Evolutionary conservation across 2,329 filamentous ascomycete species (phyloP).

Genomic region (Pseudogymnoascus sp.): DNA sequence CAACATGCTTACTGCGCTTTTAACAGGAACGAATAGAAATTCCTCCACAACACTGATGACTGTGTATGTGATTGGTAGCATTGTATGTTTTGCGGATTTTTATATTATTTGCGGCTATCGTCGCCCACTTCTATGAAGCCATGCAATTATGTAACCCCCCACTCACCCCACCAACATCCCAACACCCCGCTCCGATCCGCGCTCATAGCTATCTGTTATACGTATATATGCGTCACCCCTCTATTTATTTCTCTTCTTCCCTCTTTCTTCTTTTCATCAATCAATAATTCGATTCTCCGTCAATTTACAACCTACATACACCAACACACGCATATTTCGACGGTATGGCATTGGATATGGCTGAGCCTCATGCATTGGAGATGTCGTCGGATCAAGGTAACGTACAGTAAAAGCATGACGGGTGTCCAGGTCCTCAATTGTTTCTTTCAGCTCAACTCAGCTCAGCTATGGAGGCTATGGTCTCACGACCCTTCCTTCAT

Average conservation of each 20-base stretch:
- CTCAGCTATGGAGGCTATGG: slow-evolving; percentile 4
- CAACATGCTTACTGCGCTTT: background rate
- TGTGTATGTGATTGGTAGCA: background rate
- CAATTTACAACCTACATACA: background rate
- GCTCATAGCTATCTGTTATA: background rate
- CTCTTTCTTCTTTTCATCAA: background rate
- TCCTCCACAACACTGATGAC: background rate
- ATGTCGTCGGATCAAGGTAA: slow-evolving; percentile 39
- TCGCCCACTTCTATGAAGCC: slow-evolving; percentile 5
- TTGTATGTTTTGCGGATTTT: background rate
- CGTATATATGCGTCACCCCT: slow-evolving; percentile 4
- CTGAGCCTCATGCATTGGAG: slow-evolving; percentile 29
- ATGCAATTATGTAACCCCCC: slow-evolving; percentile 10
- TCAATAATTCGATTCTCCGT: background rate
- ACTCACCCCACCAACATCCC: slow-evolving; percentile 2
- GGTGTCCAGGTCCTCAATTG: slow-evolving; percentile 27
- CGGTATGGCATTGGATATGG: slow-evolving; percentile 13
- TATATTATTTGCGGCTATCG: slow-evolving; percentile 1
- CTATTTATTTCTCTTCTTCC: background rate
- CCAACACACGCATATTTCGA: background rate
- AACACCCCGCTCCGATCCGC: slow-evolving; percentile 9
- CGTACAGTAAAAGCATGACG: slow-evolving; percentile 37
- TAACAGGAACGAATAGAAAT: background rate
- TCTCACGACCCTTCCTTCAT: slow-evolving; percentile 17
- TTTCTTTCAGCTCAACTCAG: slow-evolving; percentile 17